phyloP scores from a whole-genome alignment of 768 basidiomycete genomes.

The Rhodosporidiobolus odoratus region DNA sequence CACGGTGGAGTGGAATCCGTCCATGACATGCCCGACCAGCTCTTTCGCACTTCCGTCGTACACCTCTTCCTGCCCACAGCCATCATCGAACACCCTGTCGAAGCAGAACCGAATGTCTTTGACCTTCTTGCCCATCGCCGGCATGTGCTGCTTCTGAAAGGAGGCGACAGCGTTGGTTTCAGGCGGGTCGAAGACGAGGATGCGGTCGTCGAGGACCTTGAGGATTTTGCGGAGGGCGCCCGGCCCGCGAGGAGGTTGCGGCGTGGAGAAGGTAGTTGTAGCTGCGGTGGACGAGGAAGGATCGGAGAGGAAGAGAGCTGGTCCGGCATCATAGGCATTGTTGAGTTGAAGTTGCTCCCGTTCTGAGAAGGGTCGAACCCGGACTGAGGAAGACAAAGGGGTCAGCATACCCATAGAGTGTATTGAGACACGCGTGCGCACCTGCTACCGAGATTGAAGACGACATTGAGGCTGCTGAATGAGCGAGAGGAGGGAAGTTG shows the following conservation, averaged over 20 bases:
- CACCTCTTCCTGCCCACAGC: constrained; percentile 76
- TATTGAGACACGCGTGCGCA: neutral
- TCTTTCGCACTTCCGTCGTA: constrained; percentile 81
- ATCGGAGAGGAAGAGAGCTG: constrained; percentile 28
- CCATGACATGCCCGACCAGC: constrained; percentile 72
- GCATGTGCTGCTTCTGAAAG: constrained; percentile 68
- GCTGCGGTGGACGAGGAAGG: neutral
- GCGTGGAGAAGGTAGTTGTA: neutral
- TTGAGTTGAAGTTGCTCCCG: constrained; percentile 31
- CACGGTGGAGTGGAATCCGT: constrained; percentile 94
- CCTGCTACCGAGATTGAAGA: constrained; percentile 34
- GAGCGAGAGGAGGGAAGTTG: constrained; percentile 3
- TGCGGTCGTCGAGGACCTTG: constrained; percentile 87
- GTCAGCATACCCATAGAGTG: neutral
- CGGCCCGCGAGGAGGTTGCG: constrained; percentile 10
- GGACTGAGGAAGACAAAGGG: constrained; percentile 9
- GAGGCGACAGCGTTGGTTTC: constrained; percentile 74
- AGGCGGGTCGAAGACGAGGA: constrained; percentile 91
- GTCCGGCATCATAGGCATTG: constrained; percentile 19
- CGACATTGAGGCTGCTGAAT: neutral
- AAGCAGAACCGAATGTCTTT: constrained; percentile 98
- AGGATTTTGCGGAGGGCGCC: constrained; percentile 52
- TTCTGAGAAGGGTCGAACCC: constrained; percentile 38
- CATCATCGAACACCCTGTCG: constrained; percentile 80
- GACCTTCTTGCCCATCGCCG: constrained; percentile 66